Evolutionary conservation across 495 filamentous ascomycete genomes (phyloP).

Genomic region (Durotheca rogersii): DNA sequence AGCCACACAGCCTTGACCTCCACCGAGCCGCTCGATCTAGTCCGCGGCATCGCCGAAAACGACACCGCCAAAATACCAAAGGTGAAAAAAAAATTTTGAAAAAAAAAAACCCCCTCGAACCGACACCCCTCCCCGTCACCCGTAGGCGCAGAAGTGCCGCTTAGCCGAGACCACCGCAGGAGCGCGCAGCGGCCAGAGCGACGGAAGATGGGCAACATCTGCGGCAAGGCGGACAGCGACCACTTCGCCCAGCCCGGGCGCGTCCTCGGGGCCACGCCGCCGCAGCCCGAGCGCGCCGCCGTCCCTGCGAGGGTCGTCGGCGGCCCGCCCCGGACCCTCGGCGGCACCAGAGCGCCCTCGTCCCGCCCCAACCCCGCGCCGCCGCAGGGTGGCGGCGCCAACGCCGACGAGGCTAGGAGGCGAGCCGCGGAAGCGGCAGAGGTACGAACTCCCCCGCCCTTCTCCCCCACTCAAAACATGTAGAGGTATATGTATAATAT

Average conservation of each 20-base stretch:
- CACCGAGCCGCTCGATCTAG: too few relatives aligned
- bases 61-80: too few relatives aligned
- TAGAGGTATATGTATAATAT: too few relatives aligned
- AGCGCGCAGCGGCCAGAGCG: background rate
- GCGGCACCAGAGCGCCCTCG: too few relatives aligned
- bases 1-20: too few relatives aligned
- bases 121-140: too few relatives aligned
- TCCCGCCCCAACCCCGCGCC: slow-evolving; percentile 9
- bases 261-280: slow-evolving; percentile 55
- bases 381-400: too few relatives aligned
- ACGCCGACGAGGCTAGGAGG: slow-evolving; percentile 51
- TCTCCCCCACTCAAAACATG: background rate
- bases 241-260: slow-evolving; percentile 65
- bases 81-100: too few relatives aligned
- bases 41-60: too few relatives aligned
- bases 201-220: slow-evolving; percentile 68
- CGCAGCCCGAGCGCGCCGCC: slow-evolving; percentile 36
- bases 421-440: slow-evolving; percentile 70
- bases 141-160: too few relatives aligned
- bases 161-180: too few relatives aligned
- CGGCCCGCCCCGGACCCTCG: slow-evolving; percentile 59
- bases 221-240: slow-evolving; percentile 63
- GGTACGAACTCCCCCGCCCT: slow-evolving; percentile 45
- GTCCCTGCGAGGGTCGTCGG: slow-evolving; percentile 46
- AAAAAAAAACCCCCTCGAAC: too few relatives aligned